These are phyloP conservation scores for Lipomyces spencermartinsiae DNA, from an alignment of 805 yeast species.

Conservation along the genomic window DNA sequence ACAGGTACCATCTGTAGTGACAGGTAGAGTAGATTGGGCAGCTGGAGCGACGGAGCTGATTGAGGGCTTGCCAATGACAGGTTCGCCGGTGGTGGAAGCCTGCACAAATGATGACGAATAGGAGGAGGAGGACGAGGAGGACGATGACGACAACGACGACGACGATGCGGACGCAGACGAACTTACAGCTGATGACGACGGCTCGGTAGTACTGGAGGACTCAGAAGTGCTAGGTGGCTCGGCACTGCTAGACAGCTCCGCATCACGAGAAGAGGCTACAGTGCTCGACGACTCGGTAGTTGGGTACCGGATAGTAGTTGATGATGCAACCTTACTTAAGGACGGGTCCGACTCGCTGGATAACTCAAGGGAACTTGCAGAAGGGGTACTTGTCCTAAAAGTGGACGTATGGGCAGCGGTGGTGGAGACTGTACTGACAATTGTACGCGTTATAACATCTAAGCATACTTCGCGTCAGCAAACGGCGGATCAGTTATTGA, in stretches of 20 bases:
- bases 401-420: neutral
- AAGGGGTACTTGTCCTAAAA: neutral
- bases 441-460: neutral
- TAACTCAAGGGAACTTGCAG: neutral
- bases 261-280: neutral
- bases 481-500: neutral
- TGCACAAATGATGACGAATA: neutral
- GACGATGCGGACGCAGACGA: constrained; percentile 3
- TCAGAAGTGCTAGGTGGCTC: neutral
- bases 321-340: neutral
- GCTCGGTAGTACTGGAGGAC: neutral
- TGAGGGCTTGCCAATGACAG: constrained; percentile 23
- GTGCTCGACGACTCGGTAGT: neutral
- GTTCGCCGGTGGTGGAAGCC: constrained; percentile 19
- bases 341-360: neutral
- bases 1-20: constrained; percentile 37
- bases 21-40: constrained; percentile 22
- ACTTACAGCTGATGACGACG: constrained; percentile 1
- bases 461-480: neutral
- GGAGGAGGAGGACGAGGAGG: neutral
- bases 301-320: neutral
- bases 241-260: neutral
- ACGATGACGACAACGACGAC: constrained; percentile 7
- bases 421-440: neutral
- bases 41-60: constrained; percentile 15